Evolutionary conservation across 179 eudicot species (phyloP), one percentile per base, ranked within the genome.

Genomic region (Vitellaria paradoxa): DNA sequence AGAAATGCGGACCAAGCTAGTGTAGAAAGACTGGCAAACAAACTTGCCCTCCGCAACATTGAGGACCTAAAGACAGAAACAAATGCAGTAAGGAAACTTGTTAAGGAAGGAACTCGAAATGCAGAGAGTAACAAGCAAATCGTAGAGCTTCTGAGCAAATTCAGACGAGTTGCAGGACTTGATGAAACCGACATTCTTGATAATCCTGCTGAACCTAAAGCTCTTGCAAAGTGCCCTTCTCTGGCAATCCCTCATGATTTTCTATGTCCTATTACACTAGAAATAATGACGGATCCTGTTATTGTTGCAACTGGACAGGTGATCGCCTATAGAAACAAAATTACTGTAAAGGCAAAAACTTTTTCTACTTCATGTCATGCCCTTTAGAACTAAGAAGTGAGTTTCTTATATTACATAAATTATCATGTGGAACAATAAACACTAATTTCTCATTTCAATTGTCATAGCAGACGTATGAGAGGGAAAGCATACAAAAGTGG

Each of bases 271-370:
- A 90, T 93, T 50, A 85, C 94, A 0, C 72, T 90, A 42, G 97
- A 93, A 79, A 88, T 93, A 9, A 93, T 93, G 98, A 82, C 84
- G 5, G 95, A 93, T 69, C 98, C 98, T 47, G 97, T 92, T 71
- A 88, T 93, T 71, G 76, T 92, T 65, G 86, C 97, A 71, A 93
- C 93, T 45, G 94, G 98, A 78, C 97, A 93, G 92, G 97, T 93
- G 82, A 77, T 56, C 52, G 30, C 21, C 30, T 8, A 30, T 20
- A 61, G 30, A 65, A 11, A 20, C 10, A 23, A 30, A 30, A 30
- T 30, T n/a, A n/a, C n/a, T n/a, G n/a, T n/a, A n/a, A n/a, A 17
- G 59, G 21, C 1, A 3, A 23, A 13, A 13, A 5, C 18, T 52
- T 70, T 13, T 21, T 69, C 37, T 30, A 21, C 42, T 14, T 50